Evolutionary conservation across 1,139 yeast species (phyloP), one percentile per base, ranked within the genome.

Genomic region (Tardiomyces depauwii): DNA sequence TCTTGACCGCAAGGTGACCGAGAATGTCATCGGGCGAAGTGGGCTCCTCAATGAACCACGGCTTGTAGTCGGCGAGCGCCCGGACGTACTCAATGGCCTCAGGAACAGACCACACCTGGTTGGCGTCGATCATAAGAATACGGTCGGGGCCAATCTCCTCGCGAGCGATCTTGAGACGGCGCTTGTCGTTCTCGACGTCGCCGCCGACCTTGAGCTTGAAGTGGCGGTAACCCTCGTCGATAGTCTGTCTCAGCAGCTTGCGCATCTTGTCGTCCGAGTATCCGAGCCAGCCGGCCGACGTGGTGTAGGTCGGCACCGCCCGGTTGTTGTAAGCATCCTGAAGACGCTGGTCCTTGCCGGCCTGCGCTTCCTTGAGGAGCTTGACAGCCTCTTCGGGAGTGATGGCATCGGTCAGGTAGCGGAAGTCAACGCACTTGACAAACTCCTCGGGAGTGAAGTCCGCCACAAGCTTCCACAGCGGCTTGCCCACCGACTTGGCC

Each of bases 271-370:
- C 73, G 39, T 68, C 73, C 41, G 58, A 55, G 51, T 65, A 69
- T 2, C 71, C 73, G 19, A 69, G 56, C 73, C 73, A 69, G 11
- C 73, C 73, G 13, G 73, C 73, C 43, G 70, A 61, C 10, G 73
- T 69, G 38, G 73, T 68, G 50, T 69, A 69, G 9, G 70, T 70
- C 2, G 73, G 73, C 12, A 69, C 73, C 0, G 73, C 73, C n/a
- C 48, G 49, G 51, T 64, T 60, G 33, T 56, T 54, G 14, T 51
- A 40, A 1, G 70, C 71, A 39, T 66, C 67, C 44, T 62, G 44
- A 18, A 69, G 33, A 43, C 70, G 53, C 42, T 56, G 55, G 25
- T 56, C 59, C 50, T 67, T 68, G 11, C 66, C 69, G 1, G 21
- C 45, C n/a, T 57, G 57, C 12, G 60, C 56, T 39, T 54, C 51